Evolutionary conservation across 2,329 filamentous ascomycete genomes (phyloP), one percentile per base, ranked within the genome.

Genomic region (Lecanicillium sp.): DNA sequence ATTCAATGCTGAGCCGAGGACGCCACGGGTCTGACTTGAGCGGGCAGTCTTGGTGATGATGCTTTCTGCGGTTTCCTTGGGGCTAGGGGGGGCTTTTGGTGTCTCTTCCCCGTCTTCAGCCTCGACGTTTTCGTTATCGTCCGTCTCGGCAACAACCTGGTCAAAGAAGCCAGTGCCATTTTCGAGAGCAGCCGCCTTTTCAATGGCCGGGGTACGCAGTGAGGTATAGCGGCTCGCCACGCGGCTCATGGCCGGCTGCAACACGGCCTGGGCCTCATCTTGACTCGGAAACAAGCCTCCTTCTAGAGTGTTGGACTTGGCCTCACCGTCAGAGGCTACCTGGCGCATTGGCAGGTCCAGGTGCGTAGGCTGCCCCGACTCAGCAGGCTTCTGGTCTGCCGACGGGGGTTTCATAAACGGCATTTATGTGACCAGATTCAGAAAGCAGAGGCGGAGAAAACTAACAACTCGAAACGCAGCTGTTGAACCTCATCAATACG

Each of bases 231-330:
- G 69, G 4, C 71, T 73, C 8, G 75, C 76, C 16, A 64, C 63
- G 6, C 66, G 64, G 51, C 74, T 79, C 45, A 81, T 68, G 17
- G 74, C 65, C 3, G 74, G 73, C 51, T 76, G 75, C 35, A 81
- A 65, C 33, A 79, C 66, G 7, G 73, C 75, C 46, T 76, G 72
- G 4, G 71, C 75, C 46, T 73, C 73, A 48, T 78, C 73, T 41
- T 71, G 63, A 33, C 72, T 68, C 34, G 62, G 60, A 20, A 65
- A 64, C 33, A 62, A 44, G 35, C 51, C 52, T 36, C 61, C 64
- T 8, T 59, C 55, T 15, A 51, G 46, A 11, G 22, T 25, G 22
- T 6, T 25, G 22, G 15, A 43, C 29, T 12, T 38, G 20, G 47
- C 48, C 11, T 35, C 38, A 18, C 33, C 41, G 29, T 48, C 43